Evolutionary conservation across 2,329 filamentous ascomycete genomes (phyloP).

Genomic region (Chalaropsis thielavioides): DNA sequence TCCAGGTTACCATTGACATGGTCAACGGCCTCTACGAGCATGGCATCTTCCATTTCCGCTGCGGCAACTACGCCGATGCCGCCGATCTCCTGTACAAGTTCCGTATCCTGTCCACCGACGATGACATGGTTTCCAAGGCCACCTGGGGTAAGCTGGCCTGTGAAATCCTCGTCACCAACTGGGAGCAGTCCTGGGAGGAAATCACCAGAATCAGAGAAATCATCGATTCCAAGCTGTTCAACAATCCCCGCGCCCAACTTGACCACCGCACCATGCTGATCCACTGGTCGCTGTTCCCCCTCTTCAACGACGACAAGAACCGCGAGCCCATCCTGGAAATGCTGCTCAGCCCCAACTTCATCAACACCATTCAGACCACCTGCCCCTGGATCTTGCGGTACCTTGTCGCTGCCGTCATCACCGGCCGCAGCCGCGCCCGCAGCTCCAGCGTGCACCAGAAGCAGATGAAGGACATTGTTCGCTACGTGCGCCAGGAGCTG

Average conservation of each 20-base stretch:
- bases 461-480: conserved; percentile 93
- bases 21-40: conserved; percentile 92
- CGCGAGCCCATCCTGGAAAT: conserved; percentile 87
- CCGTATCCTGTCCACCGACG: conserved; percentile 93
- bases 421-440: conserved; percentile 66
- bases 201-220: conserved; percentile 77
- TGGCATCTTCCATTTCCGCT: conserved; percentile 95
- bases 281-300: conserved; percentile 96
- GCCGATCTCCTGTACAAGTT: conserved; percentile 94
- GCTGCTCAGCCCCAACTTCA: conserved; percentile 93
- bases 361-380: conserved; percentile 98
- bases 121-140: conserved; percentile 88
- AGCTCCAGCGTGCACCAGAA: conserved; percentile 87
- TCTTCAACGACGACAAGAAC: conserved; percentile 91
- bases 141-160: conserved; percentile 97
- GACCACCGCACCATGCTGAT: conserved; percentile 94
- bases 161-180: conserved; percentile 88
- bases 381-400: conserved; percentile 96
- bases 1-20: conserved; percentile 80
- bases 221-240: conserved; percentile 91
- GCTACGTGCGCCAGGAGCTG: conserved; percentile 88
- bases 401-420: conserved; percentile 85
- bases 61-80: conserved; percentile 80
- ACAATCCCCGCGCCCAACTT: conserved; percentile 88
- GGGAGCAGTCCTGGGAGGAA: conserved; percentile 87